These are phyloP conservation scores for Tricholoma saponaceum DNA, from an alignment of 768 basidiomycete genomes.

Conservation along the genomic window DNA sequence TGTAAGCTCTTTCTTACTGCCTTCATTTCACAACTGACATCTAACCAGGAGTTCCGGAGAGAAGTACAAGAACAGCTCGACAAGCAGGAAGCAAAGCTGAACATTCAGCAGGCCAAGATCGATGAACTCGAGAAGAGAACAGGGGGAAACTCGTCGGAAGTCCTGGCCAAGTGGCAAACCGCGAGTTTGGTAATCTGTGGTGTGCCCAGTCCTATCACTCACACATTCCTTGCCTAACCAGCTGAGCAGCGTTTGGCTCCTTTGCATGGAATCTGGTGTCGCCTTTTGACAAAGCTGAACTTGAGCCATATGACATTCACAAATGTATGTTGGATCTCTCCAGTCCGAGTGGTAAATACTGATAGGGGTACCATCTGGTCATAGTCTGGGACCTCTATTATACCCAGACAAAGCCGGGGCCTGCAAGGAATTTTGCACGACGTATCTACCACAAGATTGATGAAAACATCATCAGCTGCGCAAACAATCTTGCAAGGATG, in stretches of 20 bases:
- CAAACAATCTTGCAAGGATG: neutral
- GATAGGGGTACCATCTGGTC: neutral
- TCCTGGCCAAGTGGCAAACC: neutral
- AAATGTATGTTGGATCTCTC: neutral
- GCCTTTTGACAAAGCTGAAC: neutral
- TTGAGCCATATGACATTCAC: neutral
- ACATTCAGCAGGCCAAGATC: neutral
- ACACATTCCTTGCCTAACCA: neutral
- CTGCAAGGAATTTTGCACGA: neutral
- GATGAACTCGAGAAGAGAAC: neutral
- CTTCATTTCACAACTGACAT: neutral
- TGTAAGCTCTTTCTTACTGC: neutral
- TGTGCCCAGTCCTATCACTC: neutral
- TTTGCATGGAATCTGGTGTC: neutral
- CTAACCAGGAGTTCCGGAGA: neutral
- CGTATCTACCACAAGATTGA: neutral
- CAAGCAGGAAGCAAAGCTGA: neutral
- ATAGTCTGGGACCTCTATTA: neutral
- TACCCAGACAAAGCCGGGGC: neutral
- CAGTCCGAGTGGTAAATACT: neutral
- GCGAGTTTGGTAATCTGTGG: neutral
- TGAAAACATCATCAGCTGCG: neutral
- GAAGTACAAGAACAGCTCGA: neutral
- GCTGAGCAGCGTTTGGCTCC: neutral
- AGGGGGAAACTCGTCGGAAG: neutral